These are phyloP conservation scores for Phalaenopsis equestris DNA, from an alignment of 106 monocot species.

Conservation along the genomic window DNA sequence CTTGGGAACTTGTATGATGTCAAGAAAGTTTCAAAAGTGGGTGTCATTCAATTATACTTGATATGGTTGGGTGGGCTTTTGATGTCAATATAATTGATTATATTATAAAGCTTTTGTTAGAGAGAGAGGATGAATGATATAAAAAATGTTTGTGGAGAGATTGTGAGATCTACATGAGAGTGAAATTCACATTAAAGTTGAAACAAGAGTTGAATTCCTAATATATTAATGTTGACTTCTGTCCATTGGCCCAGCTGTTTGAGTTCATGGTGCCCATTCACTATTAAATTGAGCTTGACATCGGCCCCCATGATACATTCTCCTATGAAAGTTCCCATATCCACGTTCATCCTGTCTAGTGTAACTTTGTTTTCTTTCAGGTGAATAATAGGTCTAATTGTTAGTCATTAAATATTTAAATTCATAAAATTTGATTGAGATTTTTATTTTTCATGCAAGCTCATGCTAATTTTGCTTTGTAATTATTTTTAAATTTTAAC, in stretches of 20 bases:
- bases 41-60: background rate
- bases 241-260: background rate
- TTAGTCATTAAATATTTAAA: background rate
- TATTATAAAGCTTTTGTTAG: background rate
- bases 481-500: background rate
- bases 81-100: background rate
- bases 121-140: background rate
- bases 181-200: background rate
- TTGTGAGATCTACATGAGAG: background rate
- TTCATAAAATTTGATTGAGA: background rate
- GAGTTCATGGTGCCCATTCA: background rate
- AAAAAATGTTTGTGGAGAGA: background rate
- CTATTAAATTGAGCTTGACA: background rate
- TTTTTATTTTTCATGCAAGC: background rate
- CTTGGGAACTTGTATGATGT: background rate
- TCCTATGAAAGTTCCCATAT: background rate
- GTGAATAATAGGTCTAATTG: background rate
- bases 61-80: background rate
- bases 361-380: background rate
- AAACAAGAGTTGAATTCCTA: background rate
- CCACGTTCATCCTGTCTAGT: background rate
- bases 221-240: background rate
- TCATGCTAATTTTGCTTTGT: background rate
- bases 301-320: background rate
- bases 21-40: background rate